Evolutionary conservation across 2,329 filamentous ascomycete species (phyloP), one percentile per base, ranked within the genome.

Genomic region (Podosphaera xanthii): DNA sequence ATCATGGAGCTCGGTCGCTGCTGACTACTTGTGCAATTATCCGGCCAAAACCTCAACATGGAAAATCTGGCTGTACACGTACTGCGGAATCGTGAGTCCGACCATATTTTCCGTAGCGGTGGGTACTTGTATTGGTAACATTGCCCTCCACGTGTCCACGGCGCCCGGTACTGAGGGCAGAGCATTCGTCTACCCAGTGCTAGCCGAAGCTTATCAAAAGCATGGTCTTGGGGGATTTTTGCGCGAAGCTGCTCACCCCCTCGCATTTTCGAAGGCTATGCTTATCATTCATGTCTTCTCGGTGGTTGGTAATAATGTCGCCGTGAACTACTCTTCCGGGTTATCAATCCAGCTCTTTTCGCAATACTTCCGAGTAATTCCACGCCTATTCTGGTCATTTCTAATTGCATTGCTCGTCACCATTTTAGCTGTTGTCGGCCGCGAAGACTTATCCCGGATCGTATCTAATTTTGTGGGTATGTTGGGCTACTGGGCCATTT

Each of bases 221-320:
- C 68, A 75, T 52, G 73, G 72, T 10, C 69, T 77, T 1, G 75
- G 75, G 30, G 75, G 73, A 60, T 68, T 77, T 3, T 70, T 78
- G 61, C 67, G 72, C 33, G 69, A 70, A 49, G 70, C 73, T 64
- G 72, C 74, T 30, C 70, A 75, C 61, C 75, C 75, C 0, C 62
- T 68, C 6, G 72, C 72, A 31, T 77, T 74, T 63, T 72, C 73
- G 38, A 76, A 77, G 60, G 72, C 77, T 64, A 71, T 73, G 53
- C 71, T 68, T n/a, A 65, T 68, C 12, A 60, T 68, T 14, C 61
- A 68, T 40, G 63, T 65, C 31, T 68, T 68, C 63, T 66, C 66
- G 33, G 67, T 68, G 22, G 52, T 68, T 2, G 67, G 66, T 14
- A 68, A 68, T 58, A 68, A 68, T 42, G 62, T 68, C 2, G 66